phyloP scores from a whole-genome alignment of 2,329 filamentous ascomycete genomes.

The Epichloe typhina region DNA sequence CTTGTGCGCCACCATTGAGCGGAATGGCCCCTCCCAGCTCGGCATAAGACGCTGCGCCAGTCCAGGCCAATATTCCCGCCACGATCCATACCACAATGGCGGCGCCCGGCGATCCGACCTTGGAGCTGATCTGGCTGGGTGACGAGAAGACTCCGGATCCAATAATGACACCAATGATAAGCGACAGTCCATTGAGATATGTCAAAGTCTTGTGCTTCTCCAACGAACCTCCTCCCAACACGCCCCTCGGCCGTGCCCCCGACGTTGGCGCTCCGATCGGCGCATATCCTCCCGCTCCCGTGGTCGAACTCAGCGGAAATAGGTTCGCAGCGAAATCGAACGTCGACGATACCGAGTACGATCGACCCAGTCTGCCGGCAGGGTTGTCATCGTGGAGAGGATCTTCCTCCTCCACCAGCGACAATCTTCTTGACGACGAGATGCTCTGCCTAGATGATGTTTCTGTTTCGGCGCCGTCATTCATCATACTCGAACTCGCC shows the following conservation, averaged over 20 bases:
- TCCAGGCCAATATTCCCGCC: conserved; percentile 90
- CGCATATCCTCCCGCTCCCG: conserved; percentile 60
- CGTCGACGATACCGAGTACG: conserved; percentile 81
- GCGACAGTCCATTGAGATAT: conserved; percentile 80
- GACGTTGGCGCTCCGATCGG: conserved; percentile 68
- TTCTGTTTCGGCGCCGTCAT: conserved; percentile 45
- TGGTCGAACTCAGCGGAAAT: conserved; percentile 79
- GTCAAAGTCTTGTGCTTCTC: conserved; percentile 95
- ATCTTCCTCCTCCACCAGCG: conserved; percentile 69
- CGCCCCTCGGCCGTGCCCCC: conserved; percentile 29
- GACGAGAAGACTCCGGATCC: conserved; percentile 94
- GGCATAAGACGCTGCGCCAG: conserved; percentile 85
- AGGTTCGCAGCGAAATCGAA: conserved; percentile 93
- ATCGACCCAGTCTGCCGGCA: conserved; percentile 39
- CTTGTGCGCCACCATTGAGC: conserved; percentile 84
- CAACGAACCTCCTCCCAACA: conserved; percentile 60
- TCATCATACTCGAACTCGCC: conserved; percentile 57
- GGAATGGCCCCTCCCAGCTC: conserved; percentile 94
- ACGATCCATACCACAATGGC: conserved; percentile 84
- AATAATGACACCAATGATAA: conserved; percentile 88
- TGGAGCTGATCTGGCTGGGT: conserved; percentile 81
- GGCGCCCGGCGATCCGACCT: conserved; percentile 82
- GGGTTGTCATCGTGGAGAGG: conserved; percentile 49
- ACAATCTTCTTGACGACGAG: conserved; percentile 83
- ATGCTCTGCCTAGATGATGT: conserved; percentile 72